phyloP scores from a whole-genome alignment of 257 asterid genomes.

The Jacaranda copaia region DNA sequence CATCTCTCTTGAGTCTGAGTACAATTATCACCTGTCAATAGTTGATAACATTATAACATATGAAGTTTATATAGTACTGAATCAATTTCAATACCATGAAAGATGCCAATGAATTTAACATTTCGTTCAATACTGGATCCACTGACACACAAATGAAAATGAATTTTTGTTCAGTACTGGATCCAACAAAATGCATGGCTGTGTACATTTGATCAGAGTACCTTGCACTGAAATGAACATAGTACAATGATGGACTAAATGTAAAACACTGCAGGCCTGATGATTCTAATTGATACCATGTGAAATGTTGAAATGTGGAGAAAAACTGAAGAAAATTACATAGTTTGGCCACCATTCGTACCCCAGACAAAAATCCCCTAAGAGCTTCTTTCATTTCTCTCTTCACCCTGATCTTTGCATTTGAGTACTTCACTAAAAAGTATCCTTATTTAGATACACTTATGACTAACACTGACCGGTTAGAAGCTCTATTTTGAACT shows the following conservation, averaged over 20 bases:
- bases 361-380: neutral
- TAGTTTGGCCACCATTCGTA: neutral
- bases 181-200: neutral
- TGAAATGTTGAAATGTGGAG: conserved; percentile 9
- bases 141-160: neutral
- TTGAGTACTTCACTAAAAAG: neutral
- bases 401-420: neutral
- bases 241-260: neutral
- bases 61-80: neutral
- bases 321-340: neutral
- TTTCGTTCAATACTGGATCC: conserved; percentile 10
- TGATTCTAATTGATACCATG: neutral
- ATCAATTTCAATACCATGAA: neutral
- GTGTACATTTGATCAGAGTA: neutral
- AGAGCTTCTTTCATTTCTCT: conserved; percentile 2
- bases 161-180: neutral
- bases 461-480: neutral
- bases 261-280: neutral
- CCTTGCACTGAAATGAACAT: neutral
- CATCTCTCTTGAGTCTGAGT: conserved; percentile 13
- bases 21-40: neutral
- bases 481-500: neutral
- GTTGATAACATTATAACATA: neutral
- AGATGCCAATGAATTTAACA: neutral
- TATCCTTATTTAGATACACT: neutral